Evolutionary conservation across 768 basidiomycete genomes (phyloP), one percentile per base, ranked within the genome.

Genomic region (Serendipita sp.): DNA sequence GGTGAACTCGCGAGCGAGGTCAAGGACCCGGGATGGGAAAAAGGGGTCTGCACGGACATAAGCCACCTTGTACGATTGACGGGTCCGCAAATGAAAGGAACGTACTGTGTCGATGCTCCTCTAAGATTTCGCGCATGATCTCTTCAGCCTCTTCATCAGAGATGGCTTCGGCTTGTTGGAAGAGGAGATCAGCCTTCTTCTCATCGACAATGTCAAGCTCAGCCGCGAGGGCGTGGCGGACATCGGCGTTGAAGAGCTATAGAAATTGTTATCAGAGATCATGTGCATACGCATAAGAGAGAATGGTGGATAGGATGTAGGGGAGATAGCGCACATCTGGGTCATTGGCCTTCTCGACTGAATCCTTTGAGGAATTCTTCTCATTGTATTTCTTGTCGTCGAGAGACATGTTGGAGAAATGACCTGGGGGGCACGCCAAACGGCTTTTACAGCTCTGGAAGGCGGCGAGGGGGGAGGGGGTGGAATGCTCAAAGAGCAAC

Each of bases 131-230:
- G 18, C 44, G 62, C 62, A 63, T 63, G 23, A 63, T 63, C 43
- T 63, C 62, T 46, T 63, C 62, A n/a, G 62, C 62, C 29, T 63
- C 62, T 44, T 63, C 62, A 44, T 63, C 62, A 44, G 62, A 44
- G 43, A 63, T 63, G n/a, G 33, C 36, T 43, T 63, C 62, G 16
- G 62, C 62, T 44, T 63, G 62, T 44, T 63, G 62, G 62, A 63
- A 63, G 18, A 63, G 37, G 62, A 63, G 37, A 27, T 46, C 40
- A 43, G 62, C 62, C 62, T 63, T 43, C 37, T 63, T 63, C 62
- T 63, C 62, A 27, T 63, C 62, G 23, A 36, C 34, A 44, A 63
- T 63, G 23, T 63, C 62, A 8, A 63, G 44, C 44, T 46, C 62
- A n/a, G 37, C 40, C 33, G 44, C 62, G 62, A 63, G 37, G 62